Base-by-base conservation (phyloP, 306 rosid species). In the Begonia peltatifolia region DNA sequence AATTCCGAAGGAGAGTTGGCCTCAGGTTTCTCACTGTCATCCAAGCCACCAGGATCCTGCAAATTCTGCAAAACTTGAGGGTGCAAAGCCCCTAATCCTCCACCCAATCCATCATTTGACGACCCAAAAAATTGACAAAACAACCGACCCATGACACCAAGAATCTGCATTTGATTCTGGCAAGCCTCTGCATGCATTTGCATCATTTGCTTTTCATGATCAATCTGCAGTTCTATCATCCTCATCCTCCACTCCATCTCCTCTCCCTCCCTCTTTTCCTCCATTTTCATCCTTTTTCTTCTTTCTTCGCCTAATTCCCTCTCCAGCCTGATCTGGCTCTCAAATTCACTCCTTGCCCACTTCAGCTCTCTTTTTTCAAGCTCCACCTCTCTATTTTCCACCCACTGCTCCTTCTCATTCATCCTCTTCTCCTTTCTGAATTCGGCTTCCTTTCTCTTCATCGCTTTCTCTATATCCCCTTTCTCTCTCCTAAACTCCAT, bases 201-300 rank as follows among this genome's bases (percentile, higher is more conserved):
- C 93, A 79, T 80, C 87, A 80, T 80, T 54, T 84, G 93, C 64
- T 81, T 84, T 74, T 89, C 97, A 18, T 89, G 95, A 18, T 84
- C 89, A 49, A 89, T 71, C 73, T 84, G 97, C 95, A 89, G 64
- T 0, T 71, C 80, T 54, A 81, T 60, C 83, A 84, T 78, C 68
- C 83, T 78, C 68, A 80, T 84, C 74, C 84, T 75, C 97, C 97
- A 89, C 46, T 89, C 90, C 87, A 84, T 80, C 75, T 78, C 87
- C 63, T 80, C 93, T 66, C 78, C 87, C 59, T 79, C 93, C 77
- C 83, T 79, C 78, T 65, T 76, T 81, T 81, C 86, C 73, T 79
- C 93, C 75, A 74, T 68, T 41, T 58, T 72, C 87, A 53, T 78
- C 75, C 93, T 65, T 73, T 79, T 53, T 43, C 63, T 57, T 58